Percentiles rank a stretch among this genome's conserved stretches.
These are phyloP conservation scores for Calocybe gambosa DNA, from an alignment of 1,284 basidiomycete species.

Conservation along the genomic window DNA sequence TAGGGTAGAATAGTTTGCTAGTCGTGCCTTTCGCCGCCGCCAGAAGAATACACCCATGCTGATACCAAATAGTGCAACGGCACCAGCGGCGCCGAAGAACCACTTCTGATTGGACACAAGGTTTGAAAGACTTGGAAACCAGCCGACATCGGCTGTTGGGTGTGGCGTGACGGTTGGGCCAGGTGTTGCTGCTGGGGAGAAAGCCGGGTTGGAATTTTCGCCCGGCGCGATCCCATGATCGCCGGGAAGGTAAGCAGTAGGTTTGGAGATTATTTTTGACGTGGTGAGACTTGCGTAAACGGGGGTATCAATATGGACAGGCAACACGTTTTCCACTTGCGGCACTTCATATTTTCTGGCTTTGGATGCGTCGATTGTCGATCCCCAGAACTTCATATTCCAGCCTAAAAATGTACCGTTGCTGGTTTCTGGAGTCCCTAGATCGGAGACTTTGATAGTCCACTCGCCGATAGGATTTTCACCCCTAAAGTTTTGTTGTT, in stretches of 20 bases:
- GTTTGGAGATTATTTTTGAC: conserved; percentile 72
- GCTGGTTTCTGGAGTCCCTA: conserved; percentile 44
- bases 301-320: conserved; percentile 36
- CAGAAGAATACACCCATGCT: conserved; percentile 65
- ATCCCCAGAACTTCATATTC: conserved; percentile 93
- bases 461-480: conserved; percentile 92
- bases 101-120: conserved; percentile 76
- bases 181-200: conserved; percentile 32
- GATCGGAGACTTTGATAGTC: conserved; percentile 85
- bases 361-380: conserved; percentile 68
- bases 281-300: conserved; percentile 29
- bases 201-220: conserved; percentile 65
- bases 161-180: conserved; percentile 30
- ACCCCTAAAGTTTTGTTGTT: conserved; percentile 54
- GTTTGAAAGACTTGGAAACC: conserved; percentile 78
- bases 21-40: conserved; percentile 48
- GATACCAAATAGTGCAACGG: conserved; percentile 67
- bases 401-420: conserved; percentile 86
- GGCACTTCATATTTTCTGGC: conserved; percentile 64
- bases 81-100: conserved; percentile 75
- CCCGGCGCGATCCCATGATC: conserved; percentile 73
- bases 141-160: conserved; percentile 70
- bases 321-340: conserved; percentile 50
- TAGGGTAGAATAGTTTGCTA: conserved; percentile 64
- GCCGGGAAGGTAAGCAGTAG: conserved; percentile 81